Conservation (phyloP, 1,139 yeast genomes). For the Geotrichum macrosporum region DNA sequence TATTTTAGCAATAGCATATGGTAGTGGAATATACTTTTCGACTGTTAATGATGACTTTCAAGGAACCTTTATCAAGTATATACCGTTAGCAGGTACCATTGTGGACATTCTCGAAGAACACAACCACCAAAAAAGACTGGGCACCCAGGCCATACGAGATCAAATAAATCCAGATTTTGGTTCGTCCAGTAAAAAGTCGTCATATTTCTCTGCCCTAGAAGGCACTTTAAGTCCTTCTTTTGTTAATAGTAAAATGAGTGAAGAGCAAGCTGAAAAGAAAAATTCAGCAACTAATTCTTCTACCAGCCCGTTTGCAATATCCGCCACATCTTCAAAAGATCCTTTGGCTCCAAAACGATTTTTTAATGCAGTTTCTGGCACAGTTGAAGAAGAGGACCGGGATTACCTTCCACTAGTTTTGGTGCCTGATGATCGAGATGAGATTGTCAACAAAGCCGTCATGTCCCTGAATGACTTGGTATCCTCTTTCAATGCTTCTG, state of each 20-base stretch:
- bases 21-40: conserved; percentile 10
- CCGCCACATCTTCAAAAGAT: conserved; percentile 23
- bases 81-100: conserved; percentile 28
- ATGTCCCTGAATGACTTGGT: conserved; percentile 33
- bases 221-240: conserved; percentile 9
- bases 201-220: background rate
- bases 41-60: conserved; percentile 3
- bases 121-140: conserved; percentile 23
- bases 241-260: conserved; percentile 6
- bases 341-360: conserved; percentile 32
- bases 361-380: conserved; percentile 33
- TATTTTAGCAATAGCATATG: conserved; percentile 7
- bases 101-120: conserved; percentile 32
- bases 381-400: conserved; percentile 26
- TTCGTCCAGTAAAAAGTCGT: background rate
- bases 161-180: conserved; percentile 2
- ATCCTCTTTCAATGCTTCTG: conserved; percentile 30
- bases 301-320: conserved; percentile 14
- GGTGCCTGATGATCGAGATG: conserved; percentile 31
- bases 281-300: background rate
- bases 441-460: conserved; percentile 27
- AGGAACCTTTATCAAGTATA: conserved; percentile 24
- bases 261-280: conserved; percentile 2
- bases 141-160: conserved; percentile 23
- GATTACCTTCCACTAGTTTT: conserved; percentile 32